A percentile compares a stretch with the other conserved stretches of the same genome.
Evolutionary conservation across 805 yeast genomes (phyloP).

Genomic region (Metschnikowia picachoensis): DNA sequence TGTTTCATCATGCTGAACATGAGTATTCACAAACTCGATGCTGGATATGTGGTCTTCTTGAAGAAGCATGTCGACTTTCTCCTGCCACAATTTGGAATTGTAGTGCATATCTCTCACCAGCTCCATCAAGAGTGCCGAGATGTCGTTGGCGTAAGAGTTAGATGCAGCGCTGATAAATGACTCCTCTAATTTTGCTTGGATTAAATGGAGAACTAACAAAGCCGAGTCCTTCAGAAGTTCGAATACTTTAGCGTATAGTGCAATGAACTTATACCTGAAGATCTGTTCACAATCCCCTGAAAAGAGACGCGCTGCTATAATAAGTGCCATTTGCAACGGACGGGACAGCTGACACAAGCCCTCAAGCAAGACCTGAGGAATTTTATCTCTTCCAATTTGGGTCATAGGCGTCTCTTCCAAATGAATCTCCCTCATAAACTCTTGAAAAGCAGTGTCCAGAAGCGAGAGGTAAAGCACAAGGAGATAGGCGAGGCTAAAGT

Average conservation of each 20-base stretch:
- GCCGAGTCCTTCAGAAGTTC: slow-evolving; percentile 20
- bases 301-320: slow-evolving; percentile 31
- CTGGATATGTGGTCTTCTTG: neutral
- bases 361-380: slow-evolving; percentile 30
- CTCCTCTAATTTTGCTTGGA: slow-evolving; percentile 25
- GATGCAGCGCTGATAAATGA: slow-evolving; percentile 27
- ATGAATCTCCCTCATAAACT: slow-evolving; percentile 22
- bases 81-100: slow-evolving; percentile 1
- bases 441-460: slow-evolving; percentile 23
- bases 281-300: slow-evolving; percentile 24
- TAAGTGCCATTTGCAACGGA: slow-evolving; percentile 22
- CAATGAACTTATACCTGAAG: slow-evolving; percentile 30
- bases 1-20: neutral
- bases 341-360: slow-evolving; percentile 19
- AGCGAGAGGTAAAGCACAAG: slow-evolving; percentile 31
- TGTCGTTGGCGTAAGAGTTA: slow-evolving; percentile 24
- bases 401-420: slow-evolving; percentile 12
- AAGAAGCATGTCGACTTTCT: neutral
- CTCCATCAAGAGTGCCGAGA: slow-evolving; percentile 25
- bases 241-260: slow-evolving; percentile 27
- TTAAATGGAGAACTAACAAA: slow-evolving; percentile 28
- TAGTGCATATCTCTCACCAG: slow-evolving; percentile 18
- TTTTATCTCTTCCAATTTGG: slow-evolving; percentile 13
- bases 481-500: slow-evolving; percentile 19
- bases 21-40: neutral